phyloP scores from a whole-genome alignment of 768 basidiomycete species.

The Mycena amicta region DNA sequence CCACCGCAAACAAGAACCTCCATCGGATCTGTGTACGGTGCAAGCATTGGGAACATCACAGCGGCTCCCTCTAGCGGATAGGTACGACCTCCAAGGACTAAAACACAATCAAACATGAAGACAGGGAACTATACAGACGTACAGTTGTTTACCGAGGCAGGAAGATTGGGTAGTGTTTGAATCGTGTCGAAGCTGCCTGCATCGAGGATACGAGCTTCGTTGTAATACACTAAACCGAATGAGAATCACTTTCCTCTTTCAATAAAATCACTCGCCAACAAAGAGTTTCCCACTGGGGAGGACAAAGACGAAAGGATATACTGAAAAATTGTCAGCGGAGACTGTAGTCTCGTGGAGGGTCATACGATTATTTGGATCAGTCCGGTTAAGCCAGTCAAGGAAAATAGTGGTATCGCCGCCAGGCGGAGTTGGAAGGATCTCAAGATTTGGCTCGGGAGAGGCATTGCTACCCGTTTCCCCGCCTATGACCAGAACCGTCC shows the following conservation, averaged over 20 bases:
- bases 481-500: slow-evolving; percentile 44
- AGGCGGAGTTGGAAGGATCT: slow-evolving; percentile 66
- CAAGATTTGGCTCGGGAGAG: slow-evolving; percentile 44
- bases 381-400: slow-evolving; percentile 68
- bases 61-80: slow-evolving; percentile 79
- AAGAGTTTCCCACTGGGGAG: slow-evolving; percentile 73
- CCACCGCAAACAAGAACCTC: slow-evolving; percentile 79
- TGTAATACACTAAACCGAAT: slow-evolving; percentile 75
- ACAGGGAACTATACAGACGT: slow-evolving; percentile 22
- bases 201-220: slow-evolving; percentile 78
- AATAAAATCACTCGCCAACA: slow-evolving; percentile 53
- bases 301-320: slow-evolving; percentile 77
- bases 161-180: slow-evolving; percentile 66
- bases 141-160: slow-evolving; percentile 72
- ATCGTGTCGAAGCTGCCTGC: slow-evolving; percentile 66
- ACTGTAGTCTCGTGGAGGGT: too few species aligned
- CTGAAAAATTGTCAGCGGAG: too few species aligned
- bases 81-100: slow-evolving; percentile 70
- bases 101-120: not conserved
- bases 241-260: too few species aligned
- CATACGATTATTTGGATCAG: slow-evolving; percentile 72
- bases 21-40: slow-evolving; percentile 77
- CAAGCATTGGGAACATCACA: slow-evolving; percentile 66
- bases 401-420: slow-evolving; percentile 65
- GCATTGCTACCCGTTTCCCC: not conserved